Evolutionary conservation across 331 rosid species (phyloP).

Genomic region (Malus hybrid): DNA sequence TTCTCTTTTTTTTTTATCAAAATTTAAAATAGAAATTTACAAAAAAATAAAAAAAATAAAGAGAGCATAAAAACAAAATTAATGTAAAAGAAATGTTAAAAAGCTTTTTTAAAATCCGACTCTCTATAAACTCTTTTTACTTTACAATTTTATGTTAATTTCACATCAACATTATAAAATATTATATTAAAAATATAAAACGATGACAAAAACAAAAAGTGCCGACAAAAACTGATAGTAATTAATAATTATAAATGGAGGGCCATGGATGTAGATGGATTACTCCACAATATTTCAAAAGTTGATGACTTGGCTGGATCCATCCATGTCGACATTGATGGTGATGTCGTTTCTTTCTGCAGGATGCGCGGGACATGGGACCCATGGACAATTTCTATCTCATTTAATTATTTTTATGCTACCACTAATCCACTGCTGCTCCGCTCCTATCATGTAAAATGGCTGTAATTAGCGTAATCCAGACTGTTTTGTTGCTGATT

Average conservation of each 20-base stretch:
- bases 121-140: no score
- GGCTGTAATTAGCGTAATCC: no score
- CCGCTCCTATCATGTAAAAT: no score
- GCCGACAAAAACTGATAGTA: neutral
- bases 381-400: neutral
- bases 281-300: neutral
- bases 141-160: no score
- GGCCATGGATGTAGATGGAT: neutral
- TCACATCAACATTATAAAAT: accelerated
- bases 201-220: neutral
- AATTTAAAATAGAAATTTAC: no score
- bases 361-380: neutral
- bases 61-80: no score
- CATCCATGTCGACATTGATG: neutral
- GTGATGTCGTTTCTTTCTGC: neutral
- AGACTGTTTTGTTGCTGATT: no score
- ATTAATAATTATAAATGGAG: neutral
- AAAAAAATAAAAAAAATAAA: no score
- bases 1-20: no score
- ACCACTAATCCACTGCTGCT: neutral
- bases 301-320: neutral
- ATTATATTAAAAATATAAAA: accelerated
- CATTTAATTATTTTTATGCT: neutral
- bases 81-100: no score
- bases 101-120: no score